Evolutionary conservation across 2,329 filamentous ascomycete species (phyloP), one percentile per base, ranked within the genome.

Genomic region (Emericellopsis cladophorae): DNA sequence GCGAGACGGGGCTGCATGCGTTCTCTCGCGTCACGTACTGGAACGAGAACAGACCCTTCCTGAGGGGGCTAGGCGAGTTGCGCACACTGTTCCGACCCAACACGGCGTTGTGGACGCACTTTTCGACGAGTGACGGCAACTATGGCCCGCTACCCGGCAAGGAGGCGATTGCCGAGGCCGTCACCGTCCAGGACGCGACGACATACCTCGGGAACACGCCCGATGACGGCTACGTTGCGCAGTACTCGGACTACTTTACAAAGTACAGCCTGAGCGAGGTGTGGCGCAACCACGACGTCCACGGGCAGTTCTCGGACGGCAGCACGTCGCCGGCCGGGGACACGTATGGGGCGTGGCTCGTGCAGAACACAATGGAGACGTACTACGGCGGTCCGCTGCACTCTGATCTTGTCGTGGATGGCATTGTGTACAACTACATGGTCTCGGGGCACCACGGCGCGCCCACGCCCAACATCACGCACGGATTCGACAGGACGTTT

Each of bases 401-500:
- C 53, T 79, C 75, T 0, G 78, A 81, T 48, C 57, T 81, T 5
- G 68, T 68, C 0, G 77, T 81, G 0, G 77, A 81, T 47, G 76
- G 76, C 0, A 79, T 81, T 37, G 66, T 81, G 0, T 80, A 81
- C 53, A 79, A 81, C 50, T 81, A 81, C 49, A 69, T 57, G 54
- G 67, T 72, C 6, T 76, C 70, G 0, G 79, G 79, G 44, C 76
- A 81, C 46, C 76, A 81, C 41, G 76, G 77, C 7, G 72, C 74
- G 43, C 70, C 72, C 33, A 75, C 72, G 14, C 76, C 77, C 7
- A 79, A 80, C 48, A 79, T 81, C 48, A 78, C 72, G 1, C 55
- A 75, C 45, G 77, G 77, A 1, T 80, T 80, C 46, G 76, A 81
- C 48, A 66, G 76, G 2, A 81, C 77, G 0, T 80, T 80, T 49